Conservation (phyloP, 208 protist genomes). For the Acanthamoeba royreba region DNA sequence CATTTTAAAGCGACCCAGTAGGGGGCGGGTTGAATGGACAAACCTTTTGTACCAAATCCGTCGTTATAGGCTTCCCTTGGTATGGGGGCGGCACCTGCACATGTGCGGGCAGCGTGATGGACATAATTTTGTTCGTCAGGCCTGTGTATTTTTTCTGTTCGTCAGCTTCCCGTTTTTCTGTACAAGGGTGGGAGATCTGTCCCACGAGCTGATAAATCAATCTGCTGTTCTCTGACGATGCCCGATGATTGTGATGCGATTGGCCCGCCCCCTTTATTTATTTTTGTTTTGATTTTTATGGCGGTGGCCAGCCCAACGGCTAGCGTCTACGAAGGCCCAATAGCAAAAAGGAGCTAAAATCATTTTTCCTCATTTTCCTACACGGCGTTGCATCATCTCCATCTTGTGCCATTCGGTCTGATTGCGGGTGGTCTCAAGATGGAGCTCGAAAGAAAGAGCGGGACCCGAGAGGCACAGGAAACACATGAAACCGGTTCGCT, state of each 20-base stretch:
- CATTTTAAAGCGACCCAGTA: no score
- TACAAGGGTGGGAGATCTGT: no score
- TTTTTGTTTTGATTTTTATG: background rate
- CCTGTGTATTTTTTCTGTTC: no score
- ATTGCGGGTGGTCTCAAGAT: background rate
- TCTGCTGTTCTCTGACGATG: no score
- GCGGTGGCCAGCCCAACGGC: background rate
- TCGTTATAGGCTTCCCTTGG: slow-evolving; percentile 27
- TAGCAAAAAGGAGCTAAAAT: background rate
- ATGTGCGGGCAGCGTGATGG: background rate
- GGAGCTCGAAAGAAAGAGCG: background rate
- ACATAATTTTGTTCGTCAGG: background rate
- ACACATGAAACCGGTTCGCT: background rate
- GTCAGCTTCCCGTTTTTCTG: no score
- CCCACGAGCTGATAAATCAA: no score
- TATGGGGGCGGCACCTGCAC: background rate
- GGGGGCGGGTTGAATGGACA: background rate
- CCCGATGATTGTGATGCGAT: no score
- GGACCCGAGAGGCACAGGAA: background rate
- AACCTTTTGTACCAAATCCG: background rate
- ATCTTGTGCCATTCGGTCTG: background rate
- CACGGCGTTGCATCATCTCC: background rate
- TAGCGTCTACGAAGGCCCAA: background rate
- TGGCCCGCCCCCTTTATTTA: no score
- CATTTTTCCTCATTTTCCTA: background rate